Evolutionary conservation across 1,139 yeast genomes (phyloP), one percentile per base, ranked within the genome.

Genomic region (Pichia sp.): DNA sequence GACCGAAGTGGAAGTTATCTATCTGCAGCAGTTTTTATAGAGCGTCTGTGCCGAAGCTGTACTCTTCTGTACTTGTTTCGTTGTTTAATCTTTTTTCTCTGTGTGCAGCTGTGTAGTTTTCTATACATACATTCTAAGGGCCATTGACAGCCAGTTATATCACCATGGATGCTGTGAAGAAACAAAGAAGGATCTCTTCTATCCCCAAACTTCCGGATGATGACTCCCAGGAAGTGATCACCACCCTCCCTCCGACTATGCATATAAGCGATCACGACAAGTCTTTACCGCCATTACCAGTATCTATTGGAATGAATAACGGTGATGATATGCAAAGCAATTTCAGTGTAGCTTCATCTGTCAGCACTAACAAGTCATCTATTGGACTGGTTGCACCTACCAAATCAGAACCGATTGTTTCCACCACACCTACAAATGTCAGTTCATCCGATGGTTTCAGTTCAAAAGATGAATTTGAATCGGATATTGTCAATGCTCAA

Each of bases 171-270:
- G n/a, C 28, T 4, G 19, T 9, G 4, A 26, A 22, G 11, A 40
- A 33, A 20, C 31, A n/a, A 11, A 33, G 30, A 15, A 35, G 43
- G 10, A 14, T 35, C 5, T 35, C 42, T 6, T 31, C 39, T 4
- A 45, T 51, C 22, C 57, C 59, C 2, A 42, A 51, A 34, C 34
- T 53, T 7, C 57, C 59, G 3, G 59, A 55, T 36, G 55, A 52
- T 31, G 54, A 52, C 31, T 30, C 38, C 11, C 43, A 41, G 18
- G 54, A 48, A 14, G 43, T 48, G 7, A 45, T 54, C 26, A 53
- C 55, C 7, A 46, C 48, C 13, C 25, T 49, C 5, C 50, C 54
- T 3, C 46, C 51, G 10, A 34, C 32, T 13, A 15, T 45, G 26
- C 14, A 34, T 16, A 33, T 41, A 31, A 23, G n/a, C 8, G 38